A percentile compares a stretch with the other conserved stretches of the same genome.
Conservation (phyloP, 176 grass and related monocot genomes). For the Aegilops umbellulata region DNA sequence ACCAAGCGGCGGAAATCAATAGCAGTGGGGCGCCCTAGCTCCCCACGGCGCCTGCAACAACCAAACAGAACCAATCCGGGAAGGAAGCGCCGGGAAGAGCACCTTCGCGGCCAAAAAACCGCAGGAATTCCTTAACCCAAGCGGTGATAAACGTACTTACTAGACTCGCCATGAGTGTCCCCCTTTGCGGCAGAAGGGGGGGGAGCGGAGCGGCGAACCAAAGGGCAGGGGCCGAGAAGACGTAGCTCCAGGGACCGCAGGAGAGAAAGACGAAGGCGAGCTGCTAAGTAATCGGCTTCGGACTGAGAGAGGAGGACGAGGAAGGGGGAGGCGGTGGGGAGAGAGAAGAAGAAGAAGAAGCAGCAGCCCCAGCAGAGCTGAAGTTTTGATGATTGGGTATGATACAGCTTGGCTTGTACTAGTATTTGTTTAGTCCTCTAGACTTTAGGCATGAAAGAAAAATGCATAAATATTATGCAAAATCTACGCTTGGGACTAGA, state of each 20-base stretch:
- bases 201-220: conserved; percentile 22
- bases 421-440: conserved; percentile 11
- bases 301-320: not conserved
- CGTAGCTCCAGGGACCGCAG: not conserved
- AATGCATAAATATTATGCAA: not conserved
- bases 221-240: not conserved
- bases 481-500: not conserved
- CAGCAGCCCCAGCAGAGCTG: conserved; percentile 5
- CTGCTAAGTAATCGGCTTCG: conserved; percentile 7
- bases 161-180: conserved; percentile 70
- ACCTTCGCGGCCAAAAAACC: conserved; percentile 8
- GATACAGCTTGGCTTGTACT: conserved; percentile 16
- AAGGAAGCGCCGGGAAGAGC: not conserved
- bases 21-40: not conserved
- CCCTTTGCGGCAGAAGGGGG: conserved; percentile 33
- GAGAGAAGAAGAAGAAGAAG: not conserved
- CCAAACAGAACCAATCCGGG: not conserved
- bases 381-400: conserved; percentile 26
- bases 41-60: not conserved
- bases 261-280: not conserved
- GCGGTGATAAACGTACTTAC: conserved; percentile 80
- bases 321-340: not conserved
- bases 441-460: not conserved
- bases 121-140: conserved; percentile 7
- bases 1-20: conserved; percentile 37